Conservation (phyloP, 169 alveolate genomes). For the Haemoproteus tartakovskyi region DNA sequence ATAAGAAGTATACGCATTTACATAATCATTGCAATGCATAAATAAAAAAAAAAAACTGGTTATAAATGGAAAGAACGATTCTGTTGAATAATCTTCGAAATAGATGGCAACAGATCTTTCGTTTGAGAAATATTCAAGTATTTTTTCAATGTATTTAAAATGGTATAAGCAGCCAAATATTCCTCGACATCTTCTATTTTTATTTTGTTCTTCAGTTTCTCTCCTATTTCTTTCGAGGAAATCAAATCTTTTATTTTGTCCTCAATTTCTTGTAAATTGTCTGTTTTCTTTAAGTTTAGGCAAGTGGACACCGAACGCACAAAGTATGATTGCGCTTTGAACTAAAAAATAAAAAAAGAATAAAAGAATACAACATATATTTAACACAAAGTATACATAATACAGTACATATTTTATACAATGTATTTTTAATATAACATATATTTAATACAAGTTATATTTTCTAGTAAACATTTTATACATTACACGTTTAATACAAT, state of each 20-base stretch:
- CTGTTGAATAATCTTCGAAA: slow-evolving; percentile 54
- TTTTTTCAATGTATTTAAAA: slow-evolving; percentile 41
- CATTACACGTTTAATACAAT: no score
- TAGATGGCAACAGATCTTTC: slow-evolving; percentile 58
- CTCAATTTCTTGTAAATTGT: slow-evolving; percentile 56
- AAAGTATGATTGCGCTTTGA: slow-evolving; percentile 47
- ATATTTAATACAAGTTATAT: no score
- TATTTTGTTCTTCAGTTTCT: slow-evolving; percentile 51
- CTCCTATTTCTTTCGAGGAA: slow-evolving; percentile 15
- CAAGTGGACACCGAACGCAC: slow-evolving; percentile 48
- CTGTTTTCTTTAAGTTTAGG: slow-evolving; percentile 39
- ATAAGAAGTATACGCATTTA: no score
- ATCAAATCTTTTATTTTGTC: slow-evolving; percentile 21
- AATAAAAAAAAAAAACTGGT: no score
- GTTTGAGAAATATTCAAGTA: slow-evolving; percentile 47
- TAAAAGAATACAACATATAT: no score
- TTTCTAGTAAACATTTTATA: no score
- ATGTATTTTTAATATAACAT: no score
- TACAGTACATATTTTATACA: no score
- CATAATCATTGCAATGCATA: no score
- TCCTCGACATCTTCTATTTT: slow-evolving; percentile 50
- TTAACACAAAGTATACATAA: no score
- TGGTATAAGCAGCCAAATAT: slow-evolving; percentile 59
- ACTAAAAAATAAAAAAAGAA: slow-evolving; percentile 16
- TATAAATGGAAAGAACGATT: slow-evolving; percentile 15